Conservation (phyloP, 1,139 yeast genomes). For the Debaryomycetaceae sp. region DNA sequence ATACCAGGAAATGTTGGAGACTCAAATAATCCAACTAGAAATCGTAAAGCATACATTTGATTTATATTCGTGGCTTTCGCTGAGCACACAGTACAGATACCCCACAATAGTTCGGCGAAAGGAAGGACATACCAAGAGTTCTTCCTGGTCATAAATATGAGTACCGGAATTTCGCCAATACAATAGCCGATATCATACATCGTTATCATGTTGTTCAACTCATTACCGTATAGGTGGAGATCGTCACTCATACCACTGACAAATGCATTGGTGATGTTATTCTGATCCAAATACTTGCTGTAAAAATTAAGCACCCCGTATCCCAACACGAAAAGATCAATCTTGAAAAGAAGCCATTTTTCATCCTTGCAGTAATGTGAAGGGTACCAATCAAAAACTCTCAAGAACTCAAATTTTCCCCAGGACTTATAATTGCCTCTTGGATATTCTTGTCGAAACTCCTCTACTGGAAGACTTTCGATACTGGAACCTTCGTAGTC, state of each 20-base stretch:
- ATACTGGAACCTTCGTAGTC: not conserved
- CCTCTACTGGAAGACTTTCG: not conserved
- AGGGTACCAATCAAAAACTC: not conserved
- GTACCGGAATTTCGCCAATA: not conserved
- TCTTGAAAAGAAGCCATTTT: not conserved
- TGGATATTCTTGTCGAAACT: not conserved
- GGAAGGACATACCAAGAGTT: not conserved
- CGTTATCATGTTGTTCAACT: not conserved
- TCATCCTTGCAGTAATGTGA: not conserved
- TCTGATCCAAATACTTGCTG: constrained; percentile 10
- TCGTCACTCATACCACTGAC: constrained; percentile 19
- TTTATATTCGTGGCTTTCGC: not conserved
- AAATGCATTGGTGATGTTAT: constrained; percentile 18
- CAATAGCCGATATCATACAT: not conserved
- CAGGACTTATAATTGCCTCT: not conserved
- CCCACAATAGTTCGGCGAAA: not conserved
- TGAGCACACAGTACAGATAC: not conserved
- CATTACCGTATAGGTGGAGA: constrained; percentile 12
- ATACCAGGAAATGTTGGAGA: constrained; percentile 21
- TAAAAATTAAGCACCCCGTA: not conserved
- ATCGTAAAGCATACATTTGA: constrained; percentile 23
- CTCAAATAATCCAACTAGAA: constrained; percentile 25
- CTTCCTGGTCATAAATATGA: not conserved
- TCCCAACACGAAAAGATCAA: not conserved
- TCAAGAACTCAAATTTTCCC: not conserved